A percentile compares a stretch with the other conserved stretches of the same genome.
phyloP scores from a whole-genome alignment of 352 stramenopile genomes.

The Globisporangium spiculum region DNA sequence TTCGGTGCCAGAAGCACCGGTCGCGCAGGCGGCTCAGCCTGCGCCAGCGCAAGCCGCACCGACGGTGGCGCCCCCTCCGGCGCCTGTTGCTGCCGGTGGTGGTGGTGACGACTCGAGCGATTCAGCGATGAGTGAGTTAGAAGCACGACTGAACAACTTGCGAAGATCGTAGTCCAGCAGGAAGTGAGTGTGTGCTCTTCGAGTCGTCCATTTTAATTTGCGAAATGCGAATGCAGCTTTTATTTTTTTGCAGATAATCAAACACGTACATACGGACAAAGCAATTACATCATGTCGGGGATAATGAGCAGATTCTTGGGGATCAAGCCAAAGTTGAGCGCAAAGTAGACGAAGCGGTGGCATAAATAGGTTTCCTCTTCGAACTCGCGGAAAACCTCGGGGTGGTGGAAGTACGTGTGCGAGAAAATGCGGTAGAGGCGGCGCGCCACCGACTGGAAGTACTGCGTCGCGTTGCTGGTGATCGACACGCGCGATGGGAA shows the following conservation, averaged over 20 bases:
- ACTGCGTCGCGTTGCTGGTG: conserved; percentile 77
- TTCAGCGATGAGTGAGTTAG: conserved; percentile 93
- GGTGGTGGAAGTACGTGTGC: conserved; percentile 83
- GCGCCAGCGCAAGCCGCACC: conserved; percentile 49
- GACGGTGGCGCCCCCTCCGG: conserved; percentile 31
- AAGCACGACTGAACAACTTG: conserved; percentile 97
- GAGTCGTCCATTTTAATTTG: not conserved
- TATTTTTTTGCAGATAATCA: conserved; percentile 6
- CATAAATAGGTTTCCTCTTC: conserved; percentile 75
- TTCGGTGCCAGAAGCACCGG: conserved; percentile 88
- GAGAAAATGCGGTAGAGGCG: conserved; percentile 85
- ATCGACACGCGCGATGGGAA: conserved; percentile 78
- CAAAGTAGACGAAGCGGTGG: conserved; percentile 85
- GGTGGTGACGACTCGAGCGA: conserved; percentile 47
- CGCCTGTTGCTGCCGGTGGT: conserved; percentile 55
- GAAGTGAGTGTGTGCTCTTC: no score
- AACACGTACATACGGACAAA: not conserved
- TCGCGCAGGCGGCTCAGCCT: conserved; percentile 38
- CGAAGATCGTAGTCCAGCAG: conserved; percentile 49
- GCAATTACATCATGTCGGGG: conserved; percentile 47
- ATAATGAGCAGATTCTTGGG: conserved; percentile 84
- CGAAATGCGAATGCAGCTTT: conserved; percentile 7
- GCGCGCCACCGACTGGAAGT: conserved; percentile 82
- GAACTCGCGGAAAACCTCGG: conserved; percentile 69
- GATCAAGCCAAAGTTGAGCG: conserved; percentile 74